Conservation (phyloP, 2,329 filamentous ascomycete genomes). For the Pestalotiopsis sp. region DNA sequence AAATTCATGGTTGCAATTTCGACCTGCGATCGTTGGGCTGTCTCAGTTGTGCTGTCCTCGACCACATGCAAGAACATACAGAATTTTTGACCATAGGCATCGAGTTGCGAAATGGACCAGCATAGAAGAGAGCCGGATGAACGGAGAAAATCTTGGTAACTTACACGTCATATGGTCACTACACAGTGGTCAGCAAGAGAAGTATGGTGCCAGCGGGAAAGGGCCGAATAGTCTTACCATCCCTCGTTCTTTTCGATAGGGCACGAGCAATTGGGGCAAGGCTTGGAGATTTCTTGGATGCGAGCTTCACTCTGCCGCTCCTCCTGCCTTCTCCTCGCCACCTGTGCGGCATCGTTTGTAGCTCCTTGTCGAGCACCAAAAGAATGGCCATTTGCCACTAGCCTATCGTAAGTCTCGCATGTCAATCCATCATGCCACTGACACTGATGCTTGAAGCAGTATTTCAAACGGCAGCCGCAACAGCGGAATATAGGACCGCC, state of each 20-base stretch:
- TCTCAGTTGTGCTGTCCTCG: background rate
- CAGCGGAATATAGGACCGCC: slow-evolving; percentile 31
- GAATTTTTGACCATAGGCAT: background rate
- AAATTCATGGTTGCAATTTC: slow-evolving; percentile 16
- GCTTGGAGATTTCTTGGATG: slow-evolving; percentile 17
- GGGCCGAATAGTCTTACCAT: slow-evolving; percentile 15
- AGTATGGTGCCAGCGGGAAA: background rate
- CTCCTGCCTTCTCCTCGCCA: slow-evolving; percentile 12
- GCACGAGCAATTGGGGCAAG: slow-evolving; percentile 17
- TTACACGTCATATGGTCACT: slow-evolving; percentile 23
- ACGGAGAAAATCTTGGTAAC: background rate
- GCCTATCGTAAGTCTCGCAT: slow-evolving; percentile 25
- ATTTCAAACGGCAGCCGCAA: slow-evolving; percentile 22
- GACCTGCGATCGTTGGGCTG: background rate
- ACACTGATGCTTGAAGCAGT: slow-evolving; percentile 29
- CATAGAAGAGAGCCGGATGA: background rate
- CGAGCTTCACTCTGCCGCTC: slow-evolving; percentile 15
- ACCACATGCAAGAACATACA: background rate
- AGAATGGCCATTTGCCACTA: slow-evolving; percentile 8
- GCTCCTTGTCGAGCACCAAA: background rate
- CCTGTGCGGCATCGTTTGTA: background rate
- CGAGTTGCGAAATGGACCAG: background rate
- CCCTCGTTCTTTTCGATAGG: slow-evolving; percentile 21
- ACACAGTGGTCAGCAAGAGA: background rate
- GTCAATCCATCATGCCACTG: slow-evolving; percentile 22